Evolutionary conservation across 2,329 filamentous ascomycete species (phyloP).

Genomic region (Rhynchosporium secalis): DNA sequence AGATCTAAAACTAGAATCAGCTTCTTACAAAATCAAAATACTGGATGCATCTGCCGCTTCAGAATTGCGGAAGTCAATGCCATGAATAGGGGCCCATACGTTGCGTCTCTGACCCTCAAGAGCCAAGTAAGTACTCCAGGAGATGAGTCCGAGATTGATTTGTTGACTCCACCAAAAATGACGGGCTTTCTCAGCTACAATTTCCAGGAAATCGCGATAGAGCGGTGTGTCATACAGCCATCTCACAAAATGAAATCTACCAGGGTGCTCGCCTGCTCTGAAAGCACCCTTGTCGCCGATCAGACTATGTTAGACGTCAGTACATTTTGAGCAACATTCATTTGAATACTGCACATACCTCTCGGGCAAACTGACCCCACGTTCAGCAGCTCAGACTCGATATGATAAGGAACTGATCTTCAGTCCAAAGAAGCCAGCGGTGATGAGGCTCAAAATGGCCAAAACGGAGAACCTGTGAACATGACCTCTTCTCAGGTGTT

Average conservation of each 20-base stretch:
- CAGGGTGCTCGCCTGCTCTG: conserved; percentile 37
- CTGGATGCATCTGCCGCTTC: background rate
- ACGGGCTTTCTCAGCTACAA: conserved; percentile 54
- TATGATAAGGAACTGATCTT: conserved; percentile 49
- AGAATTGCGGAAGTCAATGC: background rate
- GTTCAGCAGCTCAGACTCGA: conserved; percentile 49
- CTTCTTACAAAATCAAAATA: background rate
- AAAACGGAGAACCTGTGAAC: conserved; percentile 46
- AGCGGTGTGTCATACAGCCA: conserved; percentile 37
- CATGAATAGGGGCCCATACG: background rate
- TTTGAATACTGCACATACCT: conserved; percentile 37
- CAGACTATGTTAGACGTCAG: conserved; percentile 31
- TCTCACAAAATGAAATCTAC: conserved; percentile 34
- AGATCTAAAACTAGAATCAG: conserved; percentile 41
- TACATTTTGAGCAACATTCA: conserved; percentile 18
- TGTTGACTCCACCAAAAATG: conserved; percentile 65
- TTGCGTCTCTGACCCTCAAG: conserved; percentile 59
- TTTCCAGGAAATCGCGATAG: conserved; percentile 46
- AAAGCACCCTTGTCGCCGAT: conserved; percentile 38
- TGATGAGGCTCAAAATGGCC: conserved; percentile 47
- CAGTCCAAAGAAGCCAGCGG: conserved; percentile 47
- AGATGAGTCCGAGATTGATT: conserved; percentile 53
- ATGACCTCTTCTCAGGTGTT: conserved; percentile 36
- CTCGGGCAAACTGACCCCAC: conserved; percentile 43
- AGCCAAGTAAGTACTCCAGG: conserved; percentile 58